These are phyloP conservation scores for Diaporthe batatas DNA, from an alignment of 2,329 filamentous ascomycete species.

Conservation along the genomic window DNA sequence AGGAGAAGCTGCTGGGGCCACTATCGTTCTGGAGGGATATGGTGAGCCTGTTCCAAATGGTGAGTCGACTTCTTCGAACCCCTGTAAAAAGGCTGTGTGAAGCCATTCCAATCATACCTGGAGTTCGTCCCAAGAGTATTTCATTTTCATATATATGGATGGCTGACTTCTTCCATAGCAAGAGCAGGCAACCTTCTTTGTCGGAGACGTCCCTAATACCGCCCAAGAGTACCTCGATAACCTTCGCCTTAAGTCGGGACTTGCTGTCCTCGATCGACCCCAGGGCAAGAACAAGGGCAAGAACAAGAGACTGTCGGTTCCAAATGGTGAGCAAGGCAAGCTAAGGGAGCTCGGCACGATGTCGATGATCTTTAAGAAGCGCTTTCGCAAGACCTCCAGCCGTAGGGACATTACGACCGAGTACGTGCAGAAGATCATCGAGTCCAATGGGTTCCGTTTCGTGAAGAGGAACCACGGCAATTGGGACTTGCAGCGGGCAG, in stretches of 20 bases:
- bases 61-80: neutral
- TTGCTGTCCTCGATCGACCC: neutral
- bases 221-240: neutral
- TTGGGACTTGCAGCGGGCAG: neutral
- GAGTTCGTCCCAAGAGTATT: neutral
- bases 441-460: neutral
- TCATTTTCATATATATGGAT: neutral
- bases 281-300: conserved; percentile 2
- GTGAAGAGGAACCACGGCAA: neutral
- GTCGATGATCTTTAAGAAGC: conserved; percentile 11
- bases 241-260: neutral
- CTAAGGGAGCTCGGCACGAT: neutral
- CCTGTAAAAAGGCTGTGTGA: neutral
- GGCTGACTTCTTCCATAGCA: neutral
- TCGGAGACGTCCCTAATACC: neutral
- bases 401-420: neutral
- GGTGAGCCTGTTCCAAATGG: neutral
- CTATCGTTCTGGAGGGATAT: neutral
- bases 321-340: neutral
- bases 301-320: neutral
- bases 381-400: neutral
- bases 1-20: neutral
- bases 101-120: neutral
- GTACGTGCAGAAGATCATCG: conserved; percentile 6
- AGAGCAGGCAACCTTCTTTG: neutral